Percentiles rank a stretch among this genome's conserved stretches.
Evolutionary conservation across 139 green algal genomes (phyloP).

Genomic region (Axilococcus clingmanii): DNA sequence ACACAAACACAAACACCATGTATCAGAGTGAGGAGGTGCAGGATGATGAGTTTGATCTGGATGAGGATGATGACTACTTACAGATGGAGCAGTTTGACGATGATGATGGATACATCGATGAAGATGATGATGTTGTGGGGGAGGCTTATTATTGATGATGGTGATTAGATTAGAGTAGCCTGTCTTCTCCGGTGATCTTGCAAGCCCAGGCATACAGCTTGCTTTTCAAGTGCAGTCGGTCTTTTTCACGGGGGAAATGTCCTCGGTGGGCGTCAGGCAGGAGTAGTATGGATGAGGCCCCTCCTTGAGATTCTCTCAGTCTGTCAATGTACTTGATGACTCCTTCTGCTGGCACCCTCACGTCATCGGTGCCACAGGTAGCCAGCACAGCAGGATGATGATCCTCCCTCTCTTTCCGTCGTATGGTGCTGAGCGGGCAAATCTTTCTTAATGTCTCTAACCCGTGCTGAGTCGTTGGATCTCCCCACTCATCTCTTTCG

Average conservation of each 20-base stretch:
- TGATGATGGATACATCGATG: constrained; percentile 10
- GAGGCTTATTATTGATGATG: constrained; percentile 5
- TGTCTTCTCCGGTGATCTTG: no score
- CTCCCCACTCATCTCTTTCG: constrained; percentile 57
- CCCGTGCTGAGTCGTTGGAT: constrained; percentile 4
- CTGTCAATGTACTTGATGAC: constrained; percentile 11
- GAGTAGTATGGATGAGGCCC: constrained; percentile 4
- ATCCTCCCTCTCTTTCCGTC: neutral
- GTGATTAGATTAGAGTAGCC: no score
- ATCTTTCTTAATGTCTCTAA: neutral
- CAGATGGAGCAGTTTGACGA: constrained; percentile 9
- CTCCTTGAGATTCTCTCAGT: neutral
- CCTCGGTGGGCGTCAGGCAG: constrained; percentile 8
- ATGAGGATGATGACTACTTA: constrained; percentile 7
- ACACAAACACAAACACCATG: no score
- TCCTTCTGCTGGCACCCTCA: constrained; percentile 20
- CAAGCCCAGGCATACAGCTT: constrained; percentile 23
- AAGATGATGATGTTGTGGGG: constrained; percentile 7
- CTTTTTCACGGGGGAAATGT: constrained; percentile 18
- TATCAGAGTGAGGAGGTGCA: neutral
- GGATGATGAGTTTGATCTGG: constrained; percentile 2
- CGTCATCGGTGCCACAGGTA: constrained; percentile 6
- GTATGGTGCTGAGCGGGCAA: neutral
- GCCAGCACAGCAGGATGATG: constrained; percentile 12
- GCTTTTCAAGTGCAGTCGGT: constrained; percentile 4